Percentiles rank a stretch among this genome's conserved stretches.
These are phyloP conservation scores for Rhodotorula babjevae DNA, from an alignment of 768 basidiomycete species.

Conservation along the genomic window DNA sequence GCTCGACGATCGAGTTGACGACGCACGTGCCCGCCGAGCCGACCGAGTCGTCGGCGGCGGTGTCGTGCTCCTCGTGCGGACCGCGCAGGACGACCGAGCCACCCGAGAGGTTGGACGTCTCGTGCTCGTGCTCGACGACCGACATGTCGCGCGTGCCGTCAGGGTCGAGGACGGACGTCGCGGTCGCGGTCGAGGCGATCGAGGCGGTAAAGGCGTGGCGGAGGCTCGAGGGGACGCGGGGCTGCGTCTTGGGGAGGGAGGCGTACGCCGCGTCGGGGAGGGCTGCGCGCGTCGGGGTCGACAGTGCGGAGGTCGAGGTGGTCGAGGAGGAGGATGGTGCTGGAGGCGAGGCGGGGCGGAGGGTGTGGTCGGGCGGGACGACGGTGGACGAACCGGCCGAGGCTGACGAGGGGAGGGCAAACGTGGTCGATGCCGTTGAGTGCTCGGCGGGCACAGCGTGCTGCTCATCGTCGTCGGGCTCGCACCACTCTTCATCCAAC, in stretches of 20 bases:
- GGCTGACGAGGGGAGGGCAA: neutral
- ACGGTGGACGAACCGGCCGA: neutral
- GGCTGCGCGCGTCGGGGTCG: neutral
- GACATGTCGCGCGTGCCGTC: neutral
- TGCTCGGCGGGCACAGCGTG: neutral
- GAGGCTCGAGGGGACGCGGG: slow-evolving; percentile 41
- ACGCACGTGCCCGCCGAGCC: slow-evolving; percentile 16
- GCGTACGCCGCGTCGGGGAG: neutral
- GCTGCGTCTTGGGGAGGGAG: slow-evolving; percentile 10
- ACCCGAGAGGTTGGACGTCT: neutral
- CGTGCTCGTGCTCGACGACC: neutral
- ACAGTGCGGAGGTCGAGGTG: neutral
- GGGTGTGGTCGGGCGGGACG: neutral
- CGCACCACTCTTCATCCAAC: slow-evolving; percentile 1
- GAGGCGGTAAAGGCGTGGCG: slow-evolving; percentile 32
- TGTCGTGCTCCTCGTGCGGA: neutral
- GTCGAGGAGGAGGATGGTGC: neutral
- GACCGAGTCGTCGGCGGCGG: neutral
- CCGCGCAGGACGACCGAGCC: neutral
- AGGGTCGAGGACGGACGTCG: neutral
- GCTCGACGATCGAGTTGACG: slow-evolving; percentile 13
- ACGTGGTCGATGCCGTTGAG: neutral
- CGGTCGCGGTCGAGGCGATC: neutral
- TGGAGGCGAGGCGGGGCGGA: neutral
- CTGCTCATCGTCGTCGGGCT: neutral